Evolutionary conservation across 306 rosid genomes (phyloP), one percentile per base, ranked within the genome.

Genomic region (Acmispon strigosus): DNA sequence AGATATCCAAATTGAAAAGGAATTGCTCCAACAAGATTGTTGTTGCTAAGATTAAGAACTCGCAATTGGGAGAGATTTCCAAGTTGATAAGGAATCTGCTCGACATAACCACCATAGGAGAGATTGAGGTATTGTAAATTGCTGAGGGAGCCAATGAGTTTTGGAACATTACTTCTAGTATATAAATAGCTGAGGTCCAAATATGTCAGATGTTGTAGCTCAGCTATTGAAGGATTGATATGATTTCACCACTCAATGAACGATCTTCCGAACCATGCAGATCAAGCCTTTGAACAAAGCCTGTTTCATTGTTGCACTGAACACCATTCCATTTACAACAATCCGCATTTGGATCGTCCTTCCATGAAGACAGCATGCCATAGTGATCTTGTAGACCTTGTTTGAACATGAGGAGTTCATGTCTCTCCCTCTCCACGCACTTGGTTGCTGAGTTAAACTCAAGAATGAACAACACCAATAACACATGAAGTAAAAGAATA

Each of bases 301-400:
- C 76, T 3, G 61, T 72, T 47, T 59, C 16, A 2, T 48, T 34
- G 69, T 8, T 60, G 69, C 77, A 72, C 8, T 61, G 11, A n/a
- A 72, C 8, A 10, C 50, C 9, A 0, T 20, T 0, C 77, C 61
- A 72, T 36, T 60, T n/a, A 53, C 57, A 70, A 10, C 65, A 70
- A 22, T 70, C 44, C 9, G 11, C 12, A 19, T 69, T 53, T 22
- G 41, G 20, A 4, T 6, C 39, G 2, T 69, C 65, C 8, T 15
- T 69, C 65, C 54, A 69, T 14, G 75, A 18, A 2, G 64, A 54
- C 65, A 69, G 3, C 29, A 55, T 55, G 54, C 16, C 65, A 10
- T 2, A 5, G 10, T 41, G 7, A 69, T 69, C 64, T 41, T n/a
- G 29, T 24, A 67, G 7, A 24, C 64, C 53, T 69, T 69, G 24